phyloP scores from a whole-genome alignment of 2,329 filamentous ascomycete genomes.

The Drechslerella coelobrocha region DNA sequence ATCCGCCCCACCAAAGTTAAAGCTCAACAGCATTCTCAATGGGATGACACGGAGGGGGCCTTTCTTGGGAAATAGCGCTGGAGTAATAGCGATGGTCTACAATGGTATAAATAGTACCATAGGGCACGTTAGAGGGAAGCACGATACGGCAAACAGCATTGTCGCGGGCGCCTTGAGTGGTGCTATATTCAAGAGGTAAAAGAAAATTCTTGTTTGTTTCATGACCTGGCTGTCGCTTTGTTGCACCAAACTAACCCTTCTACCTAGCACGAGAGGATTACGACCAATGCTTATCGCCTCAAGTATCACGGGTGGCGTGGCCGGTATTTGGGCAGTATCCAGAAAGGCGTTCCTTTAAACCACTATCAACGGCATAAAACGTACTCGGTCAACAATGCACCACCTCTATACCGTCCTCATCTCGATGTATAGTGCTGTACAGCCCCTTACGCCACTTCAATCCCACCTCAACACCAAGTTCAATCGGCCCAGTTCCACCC shows the following conservation, averaged over 20 bases:
- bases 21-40: conserved; percentile 93
- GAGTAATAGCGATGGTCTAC: conserved; percentile 94
- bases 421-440: neutral
- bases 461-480: neutral
- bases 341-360: conserved; percentile 51
- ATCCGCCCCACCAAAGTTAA: conserved; percentile 84
- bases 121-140: conserved; percentile 79
- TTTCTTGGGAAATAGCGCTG: conserved; percentile 94
- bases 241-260: conserved; percentile 13
- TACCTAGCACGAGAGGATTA: conserved; percentile 77
- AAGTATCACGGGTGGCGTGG: conserved; percentile 83
- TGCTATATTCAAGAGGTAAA: conserved; percentile 78
- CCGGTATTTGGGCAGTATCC: conserved; percentile 82
- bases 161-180: conserved; percentile 84
- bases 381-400: neutral
- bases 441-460: neutral
- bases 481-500: neutral
- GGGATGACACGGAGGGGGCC: conserved; percentile 90
- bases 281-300: conserved; percentile 94
- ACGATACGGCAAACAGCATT: conserved; percentile 89
- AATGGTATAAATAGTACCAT: conserved; percentile 89
- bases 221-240: neutral
- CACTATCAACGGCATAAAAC: neutral
- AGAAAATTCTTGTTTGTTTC: too few species aligned
- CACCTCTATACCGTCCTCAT: too few species aligned